These are phyloP conservation scores for Prinsepia uniflora DNA, from an alignment of 306 rosid species.

Conservation along the genomic window DNA sequence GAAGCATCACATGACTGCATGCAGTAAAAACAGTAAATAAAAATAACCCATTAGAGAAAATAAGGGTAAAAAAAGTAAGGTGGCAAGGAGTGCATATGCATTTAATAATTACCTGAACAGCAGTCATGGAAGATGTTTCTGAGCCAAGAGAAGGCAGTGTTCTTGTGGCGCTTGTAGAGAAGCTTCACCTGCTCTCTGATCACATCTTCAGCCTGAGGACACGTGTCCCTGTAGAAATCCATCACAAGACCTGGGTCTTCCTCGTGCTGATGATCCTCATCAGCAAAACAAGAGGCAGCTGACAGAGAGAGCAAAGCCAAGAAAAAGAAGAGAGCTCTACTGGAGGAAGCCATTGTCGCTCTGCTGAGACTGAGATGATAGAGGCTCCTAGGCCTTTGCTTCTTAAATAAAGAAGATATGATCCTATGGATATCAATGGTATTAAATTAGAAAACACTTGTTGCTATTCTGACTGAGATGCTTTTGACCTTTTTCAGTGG, in stretches of 20 bases:
- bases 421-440: neutral
- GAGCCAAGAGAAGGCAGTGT: constrained; percentile 99
- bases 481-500: neutral
- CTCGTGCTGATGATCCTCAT: constrained; percentile 16
- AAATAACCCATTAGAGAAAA: neutral
- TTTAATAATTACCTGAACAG: constrained; percentile 57
- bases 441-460: constrained; percentile 12
- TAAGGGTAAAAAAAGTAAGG: neutral
- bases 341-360: constrained; percentile 41
- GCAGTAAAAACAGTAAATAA: neutral
- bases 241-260: constrained; percentile 53
- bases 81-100: neutral
- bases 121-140: constrained; percentile 97
- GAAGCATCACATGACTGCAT: constrained; percentile 92
- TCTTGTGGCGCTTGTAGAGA: constrained; percentile 98
- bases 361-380: neutral
- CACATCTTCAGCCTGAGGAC: constrained; percentile 97
- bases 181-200: constrained; percentile 87
- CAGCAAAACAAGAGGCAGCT: constrained; percentile 42
- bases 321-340: constrained; percentile 35
- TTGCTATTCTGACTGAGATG: neutral
- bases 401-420: constrained; percentile 50
- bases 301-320: constrained; percentile 45
- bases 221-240: constrained; percentile 84
- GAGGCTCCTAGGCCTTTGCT: neutral